Conservation (phyloP, 305 asterid genomes). For the Fraxinus greggii region DNA sequence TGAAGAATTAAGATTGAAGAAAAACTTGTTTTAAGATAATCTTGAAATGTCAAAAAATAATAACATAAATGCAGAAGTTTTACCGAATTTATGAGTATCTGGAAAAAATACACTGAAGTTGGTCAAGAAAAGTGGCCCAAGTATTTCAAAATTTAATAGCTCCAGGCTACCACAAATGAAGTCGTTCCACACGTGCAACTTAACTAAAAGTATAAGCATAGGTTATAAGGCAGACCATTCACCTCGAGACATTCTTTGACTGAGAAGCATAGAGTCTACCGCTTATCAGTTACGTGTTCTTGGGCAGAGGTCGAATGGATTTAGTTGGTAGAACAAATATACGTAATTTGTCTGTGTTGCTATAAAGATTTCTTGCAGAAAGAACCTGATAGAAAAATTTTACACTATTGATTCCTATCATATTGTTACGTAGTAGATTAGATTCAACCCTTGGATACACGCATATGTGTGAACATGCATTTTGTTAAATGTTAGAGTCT, state of each 20-base stretch:
- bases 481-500: not conserved
- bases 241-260: not conserved
- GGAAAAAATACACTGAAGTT: not conserved
- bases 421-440: not conserved
- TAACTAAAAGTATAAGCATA: not conserved
- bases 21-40: not conserved
- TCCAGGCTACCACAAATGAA: not conserved
- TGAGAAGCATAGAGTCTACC: not conserved
- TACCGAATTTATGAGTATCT: not conserved
- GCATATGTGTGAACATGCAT: not conserved
- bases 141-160: not conserved
- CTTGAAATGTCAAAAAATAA: not conserved
- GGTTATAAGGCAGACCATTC: not conserved
- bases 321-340: not conserved
- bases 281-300: not conserved
- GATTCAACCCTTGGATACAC: not conserved
- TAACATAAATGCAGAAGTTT: not conserved
- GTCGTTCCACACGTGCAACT: not conserved
- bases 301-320: not conserved
- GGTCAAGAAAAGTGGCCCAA: not conserved
- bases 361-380: not conserved
- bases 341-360: not conserved
- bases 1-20: not conserved
- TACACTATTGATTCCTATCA: not conserved
- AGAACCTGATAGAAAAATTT: not conserved